Evolutionary conservation across 2,329 filamentous ascomycete species (phyloP).

Genomic region (Penicillium oxalicum): DNA sequence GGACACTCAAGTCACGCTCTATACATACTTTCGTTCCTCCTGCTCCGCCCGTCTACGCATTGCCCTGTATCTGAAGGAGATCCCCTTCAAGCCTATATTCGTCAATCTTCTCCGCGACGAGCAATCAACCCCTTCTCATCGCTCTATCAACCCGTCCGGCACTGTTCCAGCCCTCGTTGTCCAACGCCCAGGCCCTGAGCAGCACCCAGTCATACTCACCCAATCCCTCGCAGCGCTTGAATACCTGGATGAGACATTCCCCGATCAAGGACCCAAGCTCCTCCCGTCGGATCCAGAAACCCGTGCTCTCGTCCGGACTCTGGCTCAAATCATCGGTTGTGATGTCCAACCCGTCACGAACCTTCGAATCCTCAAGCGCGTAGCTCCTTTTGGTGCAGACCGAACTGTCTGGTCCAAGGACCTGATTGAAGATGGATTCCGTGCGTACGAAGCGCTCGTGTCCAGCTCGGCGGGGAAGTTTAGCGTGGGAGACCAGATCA

Average conservation of each 20-base stretch:
- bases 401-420: slow-evolving; percentile 48
- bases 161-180: slow-evolving; percentile 52
- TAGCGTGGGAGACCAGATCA: slow-evolving; percentile 52
- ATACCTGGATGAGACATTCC: slow-evolving; percentile 54
- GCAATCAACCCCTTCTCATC: slow-evolving; percentile 45
- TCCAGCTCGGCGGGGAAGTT: slow-evolving; percentile 42
- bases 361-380: slow-evolving; percentile 46
- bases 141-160: slow-evolving; percentile 48
- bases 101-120: slow-evolving; percentile 53
- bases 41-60: slow-evolving; percentile 59
- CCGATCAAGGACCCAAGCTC: slow-evolving; percentile 38
- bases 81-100: slow-evolving; percentile 44
- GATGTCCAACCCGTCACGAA: slow-evolving; percentile 60
- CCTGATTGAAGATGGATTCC: slow-evolving; percentile 49
- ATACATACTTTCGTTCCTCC: slow-evolving; percentile 59
- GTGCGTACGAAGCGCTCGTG: slow-evolving; percentile 49
- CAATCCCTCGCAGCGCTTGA: slow-evolving; percentile 58
- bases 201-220: slow-evolving; percentile 38
- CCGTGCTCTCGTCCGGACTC: slow-evolving; percentile 49
- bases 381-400: slow-evolving; percentile 42
- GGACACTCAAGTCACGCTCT: slow-evolving; percentile 35
- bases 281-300: slow-evolving; percentile 43
- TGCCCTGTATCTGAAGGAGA: slow-evolving; percentile 51
- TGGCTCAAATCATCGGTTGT: slow-evolving; percentile 50
- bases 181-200: slow-evolving; percentile 14